Conservation (phyloP, 371 early-diverging fungal species). For the Racocetra persica region DNA sequence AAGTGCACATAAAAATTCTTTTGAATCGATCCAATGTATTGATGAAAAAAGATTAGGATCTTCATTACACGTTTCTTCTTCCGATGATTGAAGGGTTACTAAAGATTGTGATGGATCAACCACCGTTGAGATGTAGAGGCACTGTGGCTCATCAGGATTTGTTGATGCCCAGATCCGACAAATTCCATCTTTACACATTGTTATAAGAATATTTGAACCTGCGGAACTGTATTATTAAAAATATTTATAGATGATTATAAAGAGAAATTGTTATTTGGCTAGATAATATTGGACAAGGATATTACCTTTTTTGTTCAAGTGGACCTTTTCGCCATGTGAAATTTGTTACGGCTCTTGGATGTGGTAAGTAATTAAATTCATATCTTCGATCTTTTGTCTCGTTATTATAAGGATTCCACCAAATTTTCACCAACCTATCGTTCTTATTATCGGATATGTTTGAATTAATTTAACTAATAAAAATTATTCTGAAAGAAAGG, state of each 20-base stretch:
- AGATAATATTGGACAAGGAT: too few relatives aligned
- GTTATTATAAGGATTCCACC: conserved; percentile 49
- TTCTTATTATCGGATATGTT: conserved; percentile 49
- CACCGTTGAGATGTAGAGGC: conserved; percentile 70
- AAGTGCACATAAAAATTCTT: conserved; percentile 62
- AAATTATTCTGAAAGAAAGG: too few relatives aligned
- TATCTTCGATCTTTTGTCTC: conserved; percentile 48
- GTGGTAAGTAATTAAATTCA: conserved; percentile 72
- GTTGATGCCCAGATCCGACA: conserved; percentile 82
- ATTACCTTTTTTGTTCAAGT: conserved; percentile 14
- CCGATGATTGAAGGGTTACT: conserved; percentile 57
- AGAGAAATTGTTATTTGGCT: too few relatives aligned
- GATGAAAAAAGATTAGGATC: conserved; percentile 40
- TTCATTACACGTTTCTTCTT: conserved; percentile 38
- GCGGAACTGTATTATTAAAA: conserved; percentile 43
- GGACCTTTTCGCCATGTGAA: conserved; percentile 70
- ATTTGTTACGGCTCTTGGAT: conserved; percentile 69
- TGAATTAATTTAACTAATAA: too few relatives aligned
- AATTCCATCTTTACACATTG: conserved; percentile 75
- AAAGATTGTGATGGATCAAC: conserved; percentile 77
- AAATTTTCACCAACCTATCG: conserved; percentile 76
- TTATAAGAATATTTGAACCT: conserved; percentile 66
- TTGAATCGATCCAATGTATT: conserved; percentile 73
- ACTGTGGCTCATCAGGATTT: conserved; percentile 54
- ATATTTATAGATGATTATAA: too few relatives aligned